These are phyloP conservation scores for Miamiensis avidus DNA, from an alignment of 169 alveolate genomes.

Conservation along the genomic window DNA sequence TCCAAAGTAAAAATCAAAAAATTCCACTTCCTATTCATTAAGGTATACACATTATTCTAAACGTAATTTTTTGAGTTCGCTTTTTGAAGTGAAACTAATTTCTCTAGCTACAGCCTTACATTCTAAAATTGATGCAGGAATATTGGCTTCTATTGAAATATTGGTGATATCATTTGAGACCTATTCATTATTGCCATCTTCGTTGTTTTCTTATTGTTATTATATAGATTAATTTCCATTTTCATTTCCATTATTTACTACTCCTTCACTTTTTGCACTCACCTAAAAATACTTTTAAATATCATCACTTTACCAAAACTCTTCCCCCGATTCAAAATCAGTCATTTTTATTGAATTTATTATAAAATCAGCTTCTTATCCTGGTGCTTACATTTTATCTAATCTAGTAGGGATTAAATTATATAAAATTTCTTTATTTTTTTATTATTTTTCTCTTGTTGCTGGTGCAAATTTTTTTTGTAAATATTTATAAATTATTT, in stretches of 20 bases:
- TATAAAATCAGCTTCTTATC: background rate
- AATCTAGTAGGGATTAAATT: no score
- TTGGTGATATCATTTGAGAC: background rate
- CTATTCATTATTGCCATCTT: background rate
- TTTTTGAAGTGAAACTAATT: no score
- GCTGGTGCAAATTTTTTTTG: no score
- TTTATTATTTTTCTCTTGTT: no score
- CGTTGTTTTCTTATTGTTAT: background rate
- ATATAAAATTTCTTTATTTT: no score
- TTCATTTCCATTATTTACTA: background rate
- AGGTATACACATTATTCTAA: background rate
- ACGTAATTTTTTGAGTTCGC: background rate
- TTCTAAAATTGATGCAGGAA: background rate
- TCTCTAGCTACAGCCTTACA: background rate
- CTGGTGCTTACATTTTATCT: no score
- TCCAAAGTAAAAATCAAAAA: background rate
- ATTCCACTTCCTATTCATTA: background rate
- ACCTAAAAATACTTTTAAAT: no score
- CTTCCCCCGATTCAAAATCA: background rate
- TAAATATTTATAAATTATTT: no score
- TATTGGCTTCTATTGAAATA: background rate
- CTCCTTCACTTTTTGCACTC: no score
- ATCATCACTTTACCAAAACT: background rate
- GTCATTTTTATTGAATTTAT: background rate
- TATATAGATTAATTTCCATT: background rate